Evolutionary conservation across 306 rosid genomes (phyloP).

Genomic region (Acacia melanoxylon): DNA sequence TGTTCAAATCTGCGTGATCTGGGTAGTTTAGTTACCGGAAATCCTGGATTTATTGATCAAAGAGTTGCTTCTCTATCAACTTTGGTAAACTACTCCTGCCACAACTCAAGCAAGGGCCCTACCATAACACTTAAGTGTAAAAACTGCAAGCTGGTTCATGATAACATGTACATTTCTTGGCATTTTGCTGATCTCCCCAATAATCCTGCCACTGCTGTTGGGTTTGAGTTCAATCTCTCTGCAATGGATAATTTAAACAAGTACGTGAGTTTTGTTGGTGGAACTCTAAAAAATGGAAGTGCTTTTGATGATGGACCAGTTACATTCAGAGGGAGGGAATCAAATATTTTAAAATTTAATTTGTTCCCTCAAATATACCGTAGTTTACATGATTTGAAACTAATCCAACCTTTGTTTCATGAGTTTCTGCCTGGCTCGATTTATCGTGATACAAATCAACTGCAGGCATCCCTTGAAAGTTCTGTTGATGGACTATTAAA

Average conservation of each 20-base stretch:
- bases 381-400: constrained; percentile 66
- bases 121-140: constrained; percentile 60
- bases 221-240: constrained; percentile 80
- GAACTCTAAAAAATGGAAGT: constrained; percentile 75
- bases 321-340: constrained; percentile 75
- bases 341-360: constrained; percentile 78
- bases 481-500: constrained; percentile 73
- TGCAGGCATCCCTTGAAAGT: constrained; percentile 77
- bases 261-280: constrained; percentile 71
- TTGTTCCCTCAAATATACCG: constrained; percentile 79
- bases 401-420: constrained; percentile 88
- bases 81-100: constrained; percentile 68
- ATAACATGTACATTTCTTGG: constrained; percentile 86
- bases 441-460: constrained; percentile 58
- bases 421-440: constrained; percentile 92
- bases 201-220: constrained; percentile 89
- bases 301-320: constrained; percentile 69
- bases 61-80: constrained; percentile 59
- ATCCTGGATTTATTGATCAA: constrained; percentile 77
- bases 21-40: constrained; percentile 66
- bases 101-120: constrained; percentile 86
- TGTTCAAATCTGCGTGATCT: constrained; percentile 84
- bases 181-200: constrained; percentile 78
- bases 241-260: constrained; percentile 52
- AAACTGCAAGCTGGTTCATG: constrained; percentile 60